phyloP scores from a whole-genome alignment of 371 early-diverging fungal species.

The Dinochytrium kinnereticum region DNA sequence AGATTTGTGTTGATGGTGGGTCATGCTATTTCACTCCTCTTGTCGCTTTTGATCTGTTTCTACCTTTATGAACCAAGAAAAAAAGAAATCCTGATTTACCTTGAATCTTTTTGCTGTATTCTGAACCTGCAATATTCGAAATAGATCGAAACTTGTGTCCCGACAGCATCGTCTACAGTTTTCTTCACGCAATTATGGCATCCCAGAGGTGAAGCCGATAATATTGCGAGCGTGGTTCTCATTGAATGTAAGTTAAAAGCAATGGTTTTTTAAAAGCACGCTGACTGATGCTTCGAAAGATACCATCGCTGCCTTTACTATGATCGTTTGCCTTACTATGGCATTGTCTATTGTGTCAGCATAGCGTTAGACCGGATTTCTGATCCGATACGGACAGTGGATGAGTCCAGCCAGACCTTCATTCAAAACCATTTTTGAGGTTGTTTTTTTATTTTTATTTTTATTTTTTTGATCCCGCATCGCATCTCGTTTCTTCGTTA shows the following conservation, averaged over 20 bases:
- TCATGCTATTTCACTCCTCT: background rate
- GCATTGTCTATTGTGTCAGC: background rate
- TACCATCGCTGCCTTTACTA: background rate
- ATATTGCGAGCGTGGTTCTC: conserved; percentile 42
- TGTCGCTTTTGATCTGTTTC: background rate
- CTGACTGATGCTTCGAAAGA: background rate
- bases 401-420: too few species aligned
- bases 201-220: conserved; percentile 39
- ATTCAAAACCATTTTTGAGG: too few species aligned
- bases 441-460: too few species aligned
- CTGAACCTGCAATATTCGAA: too few species aligned
- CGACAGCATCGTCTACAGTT: conserved; percentile 44
- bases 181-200: conserved; percentile 43
- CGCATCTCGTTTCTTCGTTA: too few species aligned
- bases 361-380: too few species aligned
- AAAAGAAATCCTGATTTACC: too few species aligned
- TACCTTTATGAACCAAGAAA: too few species aligned
- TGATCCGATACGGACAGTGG: too few species aligned
- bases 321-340: background rate
- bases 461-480: too few species aligned
- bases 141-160: conserved; percentile 43
- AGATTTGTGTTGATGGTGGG: conserved; percentile 59
- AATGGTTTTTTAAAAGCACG: background rate
- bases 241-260: conserved; percentile 33
- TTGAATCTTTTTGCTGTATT: too few species aligned